Evolutionary conservation across 1,139 yeast genomes (phyloP), one percentile per base, ranked within the genome.

Genomic region (Yamadazyma buinensis): DNA sequence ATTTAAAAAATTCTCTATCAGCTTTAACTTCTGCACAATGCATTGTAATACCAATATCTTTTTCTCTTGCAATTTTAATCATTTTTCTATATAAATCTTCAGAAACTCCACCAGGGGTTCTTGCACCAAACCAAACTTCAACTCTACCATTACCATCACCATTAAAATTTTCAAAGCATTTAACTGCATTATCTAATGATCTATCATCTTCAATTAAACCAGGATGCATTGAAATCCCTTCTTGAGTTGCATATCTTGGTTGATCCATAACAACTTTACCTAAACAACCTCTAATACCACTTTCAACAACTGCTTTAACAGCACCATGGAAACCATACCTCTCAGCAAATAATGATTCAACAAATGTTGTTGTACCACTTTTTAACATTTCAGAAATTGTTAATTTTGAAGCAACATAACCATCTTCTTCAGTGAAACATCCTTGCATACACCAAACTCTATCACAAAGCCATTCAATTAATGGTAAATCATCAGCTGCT

Each of bases 371-470:
- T 6, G 55, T 51, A 10, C 55, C 55, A n/a, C 50, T 41, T 29
- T 49, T 51, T 22, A 51, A 41, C 49, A 49, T 49, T 30, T 51
- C 55, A n/a, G 40, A 35, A 30, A 48, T 48, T 12, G 54, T 49
- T 17, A 48, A 43, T 35, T 46, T 45, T 2, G 55, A 37, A 8
- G 54, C 55, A 15, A 46, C 50, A 30, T 50, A 49, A 9, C 53
- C 52, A 30, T 49, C 53, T 29, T 49, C 54, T 30, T 48, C 49
- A 13, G 47, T 45, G 29, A 50, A 47, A 35, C 46, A 36, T 13
- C 55, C 52, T 29, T 48, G 52, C 50, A 49, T 48, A 14, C 53
- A 51, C 50, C 53, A 50, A 13, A 49, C 52, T n/a, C 53, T 35
- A 31, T 51, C 55, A 33, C 51, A 47, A 6, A 50, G 41, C 49